These are phyloP conservation scores for Dryadomyces quercivorus DNA, from an alignment of 2,329 filamentous ascomycete genomes.

Conservation along the genomic window DNA sequence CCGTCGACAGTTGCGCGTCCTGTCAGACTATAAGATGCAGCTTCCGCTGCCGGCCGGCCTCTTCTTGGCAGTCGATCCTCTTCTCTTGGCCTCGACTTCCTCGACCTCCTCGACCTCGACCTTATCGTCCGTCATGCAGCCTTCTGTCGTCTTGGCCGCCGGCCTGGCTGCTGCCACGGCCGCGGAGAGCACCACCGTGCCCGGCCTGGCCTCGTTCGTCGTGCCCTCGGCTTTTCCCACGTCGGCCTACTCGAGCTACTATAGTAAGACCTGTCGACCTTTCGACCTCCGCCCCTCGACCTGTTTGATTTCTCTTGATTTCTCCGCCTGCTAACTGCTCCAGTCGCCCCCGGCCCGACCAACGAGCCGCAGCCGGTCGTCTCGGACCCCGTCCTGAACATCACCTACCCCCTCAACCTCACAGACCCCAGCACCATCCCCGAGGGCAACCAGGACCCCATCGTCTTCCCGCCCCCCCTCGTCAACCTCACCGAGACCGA, in stretches of 20 bases:
- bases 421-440: slow-evolving; percentile 42
- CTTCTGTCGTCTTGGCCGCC: not conserved
- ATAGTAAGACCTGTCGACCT: too few species aligned
- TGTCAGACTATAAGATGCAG: not conserved
- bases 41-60: too few species aligned
- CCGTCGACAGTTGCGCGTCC: not conserved
- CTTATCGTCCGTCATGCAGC: slow-evolving; percentile 1
- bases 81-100: too few species aligned
- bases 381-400: slow-evolving; percentile 39
- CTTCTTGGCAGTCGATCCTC: too few species aligned
- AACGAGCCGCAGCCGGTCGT: slow-evolving; percentile 26
- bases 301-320: not conserved
- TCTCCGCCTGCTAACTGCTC: not conserved
- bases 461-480: slow-evolving; percentile 31
- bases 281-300: too few species aligned
- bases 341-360: slow-evolving; percentile 19
- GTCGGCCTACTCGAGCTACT: slow-evolving; percentile 36
- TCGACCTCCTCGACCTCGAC: too few species aligned
- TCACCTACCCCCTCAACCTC: slow-evolving; percentile 39
- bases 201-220: slow-evolving; percentile 24
- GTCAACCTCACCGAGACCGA: slow-evolving; percentile 29
- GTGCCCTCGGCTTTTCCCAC: slow-evolving; percentile 37
- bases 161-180: slow-evolving; percentile 4
- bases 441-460: slow-evolving; percentile 31
- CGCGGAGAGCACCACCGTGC: slow-evolving; percentile 12